These are phyloP conservation scores for Coemansia aciculifera DNA, from an alignment of 192 early-diverging fungal species.

Conservation along the genomic window DNA sequence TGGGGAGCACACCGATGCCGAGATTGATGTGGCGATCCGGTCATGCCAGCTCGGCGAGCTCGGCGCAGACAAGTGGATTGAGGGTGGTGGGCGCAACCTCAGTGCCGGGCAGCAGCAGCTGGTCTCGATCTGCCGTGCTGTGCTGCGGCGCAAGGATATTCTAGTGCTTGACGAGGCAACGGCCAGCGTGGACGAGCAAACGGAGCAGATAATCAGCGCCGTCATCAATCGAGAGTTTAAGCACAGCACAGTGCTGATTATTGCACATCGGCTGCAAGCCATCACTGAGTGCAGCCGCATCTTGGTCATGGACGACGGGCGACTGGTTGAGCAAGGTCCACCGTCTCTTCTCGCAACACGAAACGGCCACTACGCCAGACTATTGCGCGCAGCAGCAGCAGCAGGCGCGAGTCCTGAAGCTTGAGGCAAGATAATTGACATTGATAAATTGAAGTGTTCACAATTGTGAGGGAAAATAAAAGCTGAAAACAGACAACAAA, in stretches of 20 bases:
- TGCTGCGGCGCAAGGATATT: slow-evolving; percentile 66
- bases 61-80: slow-evolving; percentile 50
- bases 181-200: slow-evolving; percentile 35
- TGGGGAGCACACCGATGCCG: slow-evolving; percentile 68
- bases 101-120: slow-evolving; percentile 68
- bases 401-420: neutral
- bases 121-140: slow-evolving; percentile 74
- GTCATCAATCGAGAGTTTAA: slow-evolving; percentile 56
- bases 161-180: slow-evolving; percentile 75
- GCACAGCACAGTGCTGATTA: slow-evolving; percentile 65
- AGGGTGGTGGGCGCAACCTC: slow-evolving; percentile 27
- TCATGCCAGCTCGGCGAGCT: slow-evolving; percentile 62
- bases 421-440: neutral
- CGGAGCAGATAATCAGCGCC: slow-evolving; percentile 57
- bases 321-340: slow-evolving; percentile 60
- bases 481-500: neutral
- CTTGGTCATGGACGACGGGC: slow-evolving; percentile 62
- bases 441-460: neutral
- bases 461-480: neutral
- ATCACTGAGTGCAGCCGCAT: slow-evolving; percentile 57
- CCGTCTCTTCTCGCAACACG: slow-evolving; percentile 50
- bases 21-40: slow-evolving; percentile 65
- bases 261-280: slow-evolving; percentile 70
- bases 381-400: slow-evolving; percentile 8
- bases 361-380: slow-evolving; percentile 4